phyloP scores from a whole-genome alignment of 129 eudicot species.

The Flaveria ramosissima region DNA sequence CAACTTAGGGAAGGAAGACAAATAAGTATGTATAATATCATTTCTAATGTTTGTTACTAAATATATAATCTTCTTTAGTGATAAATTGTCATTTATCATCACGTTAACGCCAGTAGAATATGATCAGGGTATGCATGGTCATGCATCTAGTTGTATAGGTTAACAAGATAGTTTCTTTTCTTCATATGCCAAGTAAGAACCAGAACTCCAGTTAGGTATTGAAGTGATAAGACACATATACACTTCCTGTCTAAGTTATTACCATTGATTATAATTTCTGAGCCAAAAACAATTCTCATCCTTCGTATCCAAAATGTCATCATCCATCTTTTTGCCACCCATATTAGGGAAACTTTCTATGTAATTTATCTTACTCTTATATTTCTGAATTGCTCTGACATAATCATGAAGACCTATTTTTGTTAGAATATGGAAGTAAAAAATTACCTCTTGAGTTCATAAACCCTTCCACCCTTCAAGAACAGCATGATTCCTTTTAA shows the following conservation, averaged over 20 bases:
- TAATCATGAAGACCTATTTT: neutral
- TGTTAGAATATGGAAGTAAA: neutral
- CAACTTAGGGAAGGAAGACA: neutral
- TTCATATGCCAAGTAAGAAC: neutral
- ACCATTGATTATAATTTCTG: neutral
- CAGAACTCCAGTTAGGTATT: neutral
- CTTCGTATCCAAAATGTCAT: neutral
- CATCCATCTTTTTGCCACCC: neutral
- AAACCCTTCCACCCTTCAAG: slow-evolving; percentile 6
- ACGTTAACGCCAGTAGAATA: neutral
- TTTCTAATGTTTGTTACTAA: neutral
- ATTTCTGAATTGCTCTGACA: neutral
- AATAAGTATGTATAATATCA: neutral
- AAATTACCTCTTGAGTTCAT: neutral
- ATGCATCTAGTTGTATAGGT: neutral
- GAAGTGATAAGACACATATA: neutral
- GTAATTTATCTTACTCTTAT: neutral
- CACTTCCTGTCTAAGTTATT: neutral
- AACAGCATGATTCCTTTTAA: neutral
- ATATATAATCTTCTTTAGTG: slow-evolving; percentile 7
- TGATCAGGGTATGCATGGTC: slow-evolving; percentile 12
- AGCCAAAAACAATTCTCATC: neutral
- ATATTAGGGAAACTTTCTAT: slow-evolving; percentile 3
- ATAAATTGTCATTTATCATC: neutral
- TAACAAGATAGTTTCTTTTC: slow-evolving; percentile 5